phyloP scores from a whole-genome alignment of 148 eudicot genomes.

The Polygonum maritimum region DNA sequence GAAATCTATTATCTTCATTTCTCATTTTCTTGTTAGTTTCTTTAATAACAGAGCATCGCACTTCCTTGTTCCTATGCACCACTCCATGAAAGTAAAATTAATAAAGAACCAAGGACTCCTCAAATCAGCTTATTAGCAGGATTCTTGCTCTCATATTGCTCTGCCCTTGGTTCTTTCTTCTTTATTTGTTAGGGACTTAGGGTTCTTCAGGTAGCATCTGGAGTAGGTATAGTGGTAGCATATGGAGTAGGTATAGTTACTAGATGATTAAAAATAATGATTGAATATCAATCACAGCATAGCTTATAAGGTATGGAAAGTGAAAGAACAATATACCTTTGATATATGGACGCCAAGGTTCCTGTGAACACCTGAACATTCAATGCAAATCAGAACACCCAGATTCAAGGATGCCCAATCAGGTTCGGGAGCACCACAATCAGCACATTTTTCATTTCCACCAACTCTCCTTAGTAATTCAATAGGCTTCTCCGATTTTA shows the following conservation, averaged over 20 bases:
- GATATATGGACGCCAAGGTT: conserved; percentile 99
- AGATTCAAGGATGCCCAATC: conserved; percentile 99
- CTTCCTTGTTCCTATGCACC: neutral
- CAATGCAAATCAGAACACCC: conserved; percentile 96
- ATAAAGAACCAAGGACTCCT: too few species aligned
- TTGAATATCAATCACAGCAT: neutral
- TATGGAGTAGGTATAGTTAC: neutral
- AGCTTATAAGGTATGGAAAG: neutral
- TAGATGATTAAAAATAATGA: neutral
- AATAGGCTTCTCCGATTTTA: conserved; percentile 75
- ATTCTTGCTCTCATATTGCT: too few species aligned
- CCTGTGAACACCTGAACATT: conserved; percentile 98
- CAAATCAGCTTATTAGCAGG: too few species aligned
- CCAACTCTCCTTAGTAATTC: conserved; percentile 67
- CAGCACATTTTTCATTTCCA: conserved; percentile 94
- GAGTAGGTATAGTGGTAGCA: neutral
- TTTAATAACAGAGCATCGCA: neutral
- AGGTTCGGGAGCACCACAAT: conserved; percentile 96
- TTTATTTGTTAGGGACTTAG: too few species aligned
- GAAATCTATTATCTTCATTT: neutral
- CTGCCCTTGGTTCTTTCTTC: too few species aligned
- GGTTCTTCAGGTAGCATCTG: neutral
- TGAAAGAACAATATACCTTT: conserved; percentile 42
- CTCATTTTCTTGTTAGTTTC: neutral
- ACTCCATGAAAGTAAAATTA: neutral